These are phyloP conservation scores for Mycena kentingensis DNA, from an alignment of 768 basidiomycete species.

Conservation along the genomic window DNA sequence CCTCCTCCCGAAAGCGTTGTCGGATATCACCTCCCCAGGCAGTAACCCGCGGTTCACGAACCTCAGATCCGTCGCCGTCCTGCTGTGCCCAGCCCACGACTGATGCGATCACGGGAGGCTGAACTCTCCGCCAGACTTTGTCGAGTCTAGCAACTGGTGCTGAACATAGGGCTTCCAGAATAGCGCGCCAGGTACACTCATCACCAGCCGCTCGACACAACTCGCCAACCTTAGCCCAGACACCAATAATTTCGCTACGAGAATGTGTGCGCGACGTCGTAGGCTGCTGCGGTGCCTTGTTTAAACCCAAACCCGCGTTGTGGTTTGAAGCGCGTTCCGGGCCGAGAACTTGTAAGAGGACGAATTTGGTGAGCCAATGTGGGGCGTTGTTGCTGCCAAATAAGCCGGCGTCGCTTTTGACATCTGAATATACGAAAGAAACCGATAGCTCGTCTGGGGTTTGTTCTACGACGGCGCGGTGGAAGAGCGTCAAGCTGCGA, in stretches of 20 bases:
- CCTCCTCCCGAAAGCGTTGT: constrained; percentile 44
- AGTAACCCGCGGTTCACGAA: constrained; percentile 50
- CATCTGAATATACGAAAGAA: constrained; percentile 41
- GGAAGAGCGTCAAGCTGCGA: constrained; percentile 62
- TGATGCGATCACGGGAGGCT: constrained; percentile 53
- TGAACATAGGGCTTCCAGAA: constrained; percentile 69
- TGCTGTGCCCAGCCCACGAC: constrained; percentile 71
- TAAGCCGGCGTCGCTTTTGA: constrained; percentile 38
- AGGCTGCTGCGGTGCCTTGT: not conserved
- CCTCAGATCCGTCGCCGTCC: constrained; percentile 36
- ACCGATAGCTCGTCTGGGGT: constrained; percentile 57
- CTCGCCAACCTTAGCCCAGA: constrained; percentile 77
- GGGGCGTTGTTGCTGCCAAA: constrained; percentile 72
- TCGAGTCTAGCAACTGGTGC: constrained; percentile 74
- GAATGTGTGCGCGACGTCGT: constrained; percentile 62
- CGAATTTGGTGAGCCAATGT: constrained; percentile 79
- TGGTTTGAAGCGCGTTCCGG: constrained; percentile 47
- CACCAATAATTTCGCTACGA: constrained; percentile 69
- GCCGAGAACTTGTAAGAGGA: constrained; percentile 71
- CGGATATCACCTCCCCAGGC: constrained; percentile 72
- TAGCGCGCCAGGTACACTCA: constrained; percentile 78
- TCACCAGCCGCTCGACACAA: constrained; percentile 72
- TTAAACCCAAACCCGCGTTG: not conserved
- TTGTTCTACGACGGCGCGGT: constrained; percentile 52
- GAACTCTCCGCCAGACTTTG: constrained; percentile 80